Conservation (phyloP, 805 yeast genomes). For the Wickerhamomyces ciferrii region DNA sequence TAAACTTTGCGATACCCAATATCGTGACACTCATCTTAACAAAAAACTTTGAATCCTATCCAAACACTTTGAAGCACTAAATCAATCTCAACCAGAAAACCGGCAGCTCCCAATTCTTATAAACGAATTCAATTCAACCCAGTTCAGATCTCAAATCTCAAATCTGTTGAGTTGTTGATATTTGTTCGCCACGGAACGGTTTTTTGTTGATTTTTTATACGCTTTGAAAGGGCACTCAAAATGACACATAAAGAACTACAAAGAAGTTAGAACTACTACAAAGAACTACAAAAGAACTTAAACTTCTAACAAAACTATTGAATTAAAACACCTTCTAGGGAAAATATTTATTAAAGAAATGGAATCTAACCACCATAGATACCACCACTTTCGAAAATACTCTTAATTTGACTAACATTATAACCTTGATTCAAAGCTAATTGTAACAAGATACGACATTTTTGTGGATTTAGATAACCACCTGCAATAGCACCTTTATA, state of each 20-base stretch:
- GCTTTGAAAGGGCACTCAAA: too few relatives aligned
- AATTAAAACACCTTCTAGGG: too few relatives aligned
- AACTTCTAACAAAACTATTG: background rate
- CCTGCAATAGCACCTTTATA: conserved; percentile 47
- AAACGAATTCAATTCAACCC: background rate
- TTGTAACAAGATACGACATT: conserved; percentile 53
- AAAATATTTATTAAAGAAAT: too few relatives aligned
- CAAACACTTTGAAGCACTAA: too few relatives aligned
- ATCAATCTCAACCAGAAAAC: background rate
- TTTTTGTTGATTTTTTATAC: background rate
- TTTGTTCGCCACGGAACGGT: background rate
- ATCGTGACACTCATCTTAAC: background rate
- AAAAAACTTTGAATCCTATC: too few relatives aligned
- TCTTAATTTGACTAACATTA: conserved; percentile 28
- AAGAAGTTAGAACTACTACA: too few relatives aligned
- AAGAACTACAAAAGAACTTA: background rate
- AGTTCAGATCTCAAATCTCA: background rate
- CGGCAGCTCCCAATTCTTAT: too few relatives aligned
- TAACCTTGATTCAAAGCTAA: conserved; percentile 38
- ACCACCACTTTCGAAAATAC: conserved; percentile 29
- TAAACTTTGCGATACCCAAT: conserved; percentile 11
- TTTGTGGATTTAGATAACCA: conserved; percentile 64
- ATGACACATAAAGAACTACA: too few relatives aligned
- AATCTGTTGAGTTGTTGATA: background rate
- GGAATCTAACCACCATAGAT: conserved; percentile 33